These are phyloP conservation scores for Leccinum pachyderme DNA, from an alignment of 1,284 basidiomycete species.

Conservation along the genomic window DNA sequence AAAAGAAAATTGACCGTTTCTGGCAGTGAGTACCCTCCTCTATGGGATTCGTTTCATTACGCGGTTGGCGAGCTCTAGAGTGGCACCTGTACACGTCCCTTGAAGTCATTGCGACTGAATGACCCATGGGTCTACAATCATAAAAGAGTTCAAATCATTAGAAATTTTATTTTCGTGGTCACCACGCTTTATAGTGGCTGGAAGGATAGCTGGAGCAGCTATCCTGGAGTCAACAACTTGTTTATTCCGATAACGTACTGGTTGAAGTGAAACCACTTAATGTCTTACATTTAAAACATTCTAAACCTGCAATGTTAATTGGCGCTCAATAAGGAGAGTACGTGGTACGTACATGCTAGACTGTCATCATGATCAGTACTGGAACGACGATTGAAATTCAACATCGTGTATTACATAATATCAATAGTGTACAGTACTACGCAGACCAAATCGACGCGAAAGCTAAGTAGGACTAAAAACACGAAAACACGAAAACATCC, in stretches of 20 bases:
- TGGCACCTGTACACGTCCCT: not conserved
- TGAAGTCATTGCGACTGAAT: not conserved
- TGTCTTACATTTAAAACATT: constrained; percentile 7
- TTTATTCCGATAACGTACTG: not conserved
- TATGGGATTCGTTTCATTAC: not conserved
- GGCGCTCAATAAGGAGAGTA: not conserved
- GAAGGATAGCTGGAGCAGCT: not conserved
- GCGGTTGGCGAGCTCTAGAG: not conserved
- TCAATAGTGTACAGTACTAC: not conserved
- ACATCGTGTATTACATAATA: not conserved
- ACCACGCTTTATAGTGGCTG: not conserved
- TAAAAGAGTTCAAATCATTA: not conserved
- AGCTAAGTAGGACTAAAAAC: not conserved
- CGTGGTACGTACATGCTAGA: not conserved
- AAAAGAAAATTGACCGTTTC: not conserved
- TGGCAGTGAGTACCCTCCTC: too few relatives aligned
- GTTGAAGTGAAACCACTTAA: not conserved
- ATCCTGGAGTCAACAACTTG: not conserved
- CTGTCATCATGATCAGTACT: too few relatives aligned
- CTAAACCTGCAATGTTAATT: constrained; percentile 3
- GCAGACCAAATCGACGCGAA: constrained; percentile 11
- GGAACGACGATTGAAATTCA: too few relatives aligned
- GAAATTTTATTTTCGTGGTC: not conserved
- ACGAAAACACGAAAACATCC: not conserved
- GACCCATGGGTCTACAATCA: not conserved